Conservation (phyloP, 192 early-diverging fungal genomes). For the Thamnidium elegans region DNA sequence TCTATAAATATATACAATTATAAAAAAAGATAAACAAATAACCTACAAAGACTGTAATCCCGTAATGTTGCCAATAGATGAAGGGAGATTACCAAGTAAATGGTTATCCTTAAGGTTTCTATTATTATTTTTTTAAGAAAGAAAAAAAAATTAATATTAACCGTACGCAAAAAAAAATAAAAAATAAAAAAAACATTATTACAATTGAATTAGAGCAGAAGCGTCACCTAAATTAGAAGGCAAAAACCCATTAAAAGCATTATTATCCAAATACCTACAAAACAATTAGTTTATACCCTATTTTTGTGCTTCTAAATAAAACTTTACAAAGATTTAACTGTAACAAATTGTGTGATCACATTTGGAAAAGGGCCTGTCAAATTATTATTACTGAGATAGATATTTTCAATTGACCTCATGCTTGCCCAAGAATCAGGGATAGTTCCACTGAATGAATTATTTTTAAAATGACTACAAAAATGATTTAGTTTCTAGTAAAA, state of each 20-base stretch:
- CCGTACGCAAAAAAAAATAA: too few species aligned
- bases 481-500: background rate
- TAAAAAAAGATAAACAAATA: background rate
- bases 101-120: constrained; percentile 18
- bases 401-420: background rate
- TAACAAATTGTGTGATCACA: background rate
- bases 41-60: constrained; percentile 20
- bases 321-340: constrained; percentile 22
- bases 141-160: background rate
- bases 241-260: constrained; percentile 23
- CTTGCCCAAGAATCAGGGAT: background rate
- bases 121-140: background rate
- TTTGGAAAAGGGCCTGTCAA: constrained; percentile 30
- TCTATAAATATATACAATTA: background rate
- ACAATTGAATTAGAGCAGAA: constrained; percentile 20
- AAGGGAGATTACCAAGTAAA: constrained; percentile 15
- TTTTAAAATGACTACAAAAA: constrained; percentile 9
- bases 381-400: constrained; percentile 31
- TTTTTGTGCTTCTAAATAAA: too few species aligned
- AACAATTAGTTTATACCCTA: too few species aligned
- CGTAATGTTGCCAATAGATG: constrained; percentile 22
- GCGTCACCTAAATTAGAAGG: constrained; percentile 20
- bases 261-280: constrained; percentile 24
- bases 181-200: background rate
- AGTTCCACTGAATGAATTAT: background rate